Conservation (phyloP, 441 rosid species). For the Biscutella laevigata region DNA sequence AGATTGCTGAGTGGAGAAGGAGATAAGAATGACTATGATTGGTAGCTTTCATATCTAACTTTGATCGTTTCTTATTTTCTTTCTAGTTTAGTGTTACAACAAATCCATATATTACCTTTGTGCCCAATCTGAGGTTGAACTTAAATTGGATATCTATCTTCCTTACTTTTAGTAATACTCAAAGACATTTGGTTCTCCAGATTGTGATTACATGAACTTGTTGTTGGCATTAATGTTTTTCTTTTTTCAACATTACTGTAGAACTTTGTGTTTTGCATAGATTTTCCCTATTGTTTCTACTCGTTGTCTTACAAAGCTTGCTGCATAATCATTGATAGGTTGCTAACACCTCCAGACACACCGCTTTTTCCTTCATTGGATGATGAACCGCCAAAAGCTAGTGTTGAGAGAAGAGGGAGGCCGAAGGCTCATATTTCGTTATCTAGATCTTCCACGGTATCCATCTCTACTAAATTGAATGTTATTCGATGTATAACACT, state of each 20-base stretch:
- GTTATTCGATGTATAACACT: not conserved
- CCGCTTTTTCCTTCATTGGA: constrained; percentile 95
- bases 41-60: constrained; percentile 37
- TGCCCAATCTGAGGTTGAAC: not conserved
- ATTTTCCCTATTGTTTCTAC: not conserved
- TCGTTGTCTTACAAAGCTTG: constrained; percentile 30
- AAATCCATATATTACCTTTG: not conserved
- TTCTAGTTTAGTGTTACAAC: not conserved
- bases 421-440: constrained; percentile 80
- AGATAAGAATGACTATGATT: constrained; percentile 95
- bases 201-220: not conserved
- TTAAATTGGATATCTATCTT: not conserved
- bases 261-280: not conserved
- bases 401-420: constrained; percentile 66
- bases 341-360: constrained; percentile 95
- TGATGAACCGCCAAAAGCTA: constrained; percentile 57
- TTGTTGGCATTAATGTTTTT: not conserved
- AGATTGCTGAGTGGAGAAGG: constrained; percentile 76
- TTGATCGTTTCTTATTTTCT: constrained; percentile 4
- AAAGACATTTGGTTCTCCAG: not conserved
- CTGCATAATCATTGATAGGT: constrained; percentile 49
- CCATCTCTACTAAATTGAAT: constrained; percentile 1
- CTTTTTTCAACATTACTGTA: not conserved
- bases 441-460: constrained; percentile 93
- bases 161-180: not conserved